phyloP scores from a whole-genome alignment of 2,329 filamentous ascomycete species.

The Monilinia vaccinii-corymbosi region DNA sequence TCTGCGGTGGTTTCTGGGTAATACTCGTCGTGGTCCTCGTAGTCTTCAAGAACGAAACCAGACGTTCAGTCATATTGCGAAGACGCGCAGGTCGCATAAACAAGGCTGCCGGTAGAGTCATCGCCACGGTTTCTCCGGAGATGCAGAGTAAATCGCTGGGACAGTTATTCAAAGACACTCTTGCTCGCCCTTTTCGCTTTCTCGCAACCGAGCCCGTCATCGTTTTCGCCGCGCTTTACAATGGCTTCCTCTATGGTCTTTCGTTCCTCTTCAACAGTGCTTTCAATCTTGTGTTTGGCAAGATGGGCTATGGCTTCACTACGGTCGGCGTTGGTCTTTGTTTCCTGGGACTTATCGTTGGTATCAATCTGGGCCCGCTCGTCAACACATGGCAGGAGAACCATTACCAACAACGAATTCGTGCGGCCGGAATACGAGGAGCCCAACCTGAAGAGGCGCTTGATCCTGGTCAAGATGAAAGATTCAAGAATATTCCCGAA shows the following conservation, averaged over 20 bases:
- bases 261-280: constrained; percentile 34
- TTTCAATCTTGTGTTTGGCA: constrained; percentile 39
- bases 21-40: constrained; percentile 8
- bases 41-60: constrained; percentile 8
- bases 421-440: constrained; percentile 18
- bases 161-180: constrained; percentile 7
- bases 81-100: background rate
- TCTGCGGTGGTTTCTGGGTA: constrained; percentile 14
- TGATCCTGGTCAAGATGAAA: background rate
- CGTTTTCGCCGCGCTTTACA: constrained; percentile 51
- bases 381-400: constrained; percentile 33
- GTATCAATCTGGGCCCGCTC: constrained; percentile 34
- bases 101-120: background rate
- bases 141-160: constrained; percentile 6
- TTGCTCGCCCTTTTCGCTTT: constrained; percentile 39
- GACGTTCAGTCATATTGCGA: constrained; percentile 10
- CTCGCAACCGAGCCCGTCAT: constrained; percentile 51
- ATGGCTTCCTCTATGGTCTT: constrained; percentile 49
- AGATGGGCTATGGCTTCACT: constrained; percentile 34
- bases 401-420: constrained; percentile 35
- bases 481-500: constrained; percentile 33
- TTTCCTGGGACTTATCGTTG: constrained; percentile 32
- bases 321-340: constrained; percentile 33
- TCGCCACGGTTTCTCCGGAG: background rate
- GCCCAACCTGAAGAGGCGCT: background rate